Conservation (phyloP, 2,329 filamentous ascomycete species). For the Colletotrichum salicis region DNA sequence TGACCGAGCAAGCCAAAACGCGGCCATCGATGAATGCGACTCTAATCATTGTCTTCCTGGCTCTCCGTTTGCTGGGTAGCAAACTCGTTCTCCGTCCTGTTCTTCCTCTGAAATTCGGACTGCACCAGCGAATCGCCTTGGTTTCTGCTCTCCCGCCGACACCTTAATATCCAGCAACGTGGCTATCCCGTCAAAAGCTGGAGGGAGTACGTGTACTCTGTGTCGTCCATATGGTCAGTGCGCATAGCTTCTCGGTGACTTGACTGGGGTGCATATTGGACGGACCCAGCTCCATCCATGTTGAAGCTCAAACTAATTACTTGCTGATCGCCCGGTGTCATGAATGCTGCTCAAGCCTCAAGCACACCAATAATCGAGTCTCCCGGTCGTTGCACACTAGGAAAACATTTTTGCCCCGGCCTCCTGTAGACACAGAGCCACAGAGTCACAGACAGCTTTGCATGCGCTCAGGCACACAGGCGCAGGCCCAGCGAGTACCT, state of each 20-base stretch:
- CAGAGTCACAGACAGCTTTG: constrained; percentile 16
- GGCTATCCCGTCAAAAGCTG: constrained; percentile 6
- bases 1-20: not conserved
- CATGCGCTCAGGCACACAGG: constrained; percentile 24
- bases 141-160: constrained; percentile 4
- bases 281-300: constrained; percentile 31
- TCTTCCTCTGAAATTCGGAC: not conserved
- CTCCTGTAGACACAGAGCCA: constrained; percentile 7
- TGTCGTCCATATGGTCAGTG: constrained; percentile 22
- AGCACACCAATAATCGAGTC: constrained; percentile 21
- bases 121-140: constrained; percentile 3
- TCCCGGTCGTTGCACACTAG: constrained; percentile 15
- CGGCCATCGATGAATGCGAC: not conserved
- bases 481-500: not conserved
- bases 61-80: not conserved
- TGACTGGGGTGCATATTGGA: constrained; percentile 34
- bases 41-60: not conserved
- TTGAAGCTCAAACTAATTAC: constrained; percentile 35
- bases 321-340: constrained; percentile 31
- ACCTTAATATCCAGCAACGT: constrained; percentile 21
- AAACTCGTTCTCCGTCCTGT: not conserved
- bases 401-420: not conserved
- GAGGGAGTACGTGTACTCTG: constrained; percentile 20
- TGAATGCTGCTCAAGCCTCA: constrained; percentile 34
- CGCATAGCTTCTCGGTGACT: constrained; percentile 16